These are phyloP conservation scores for Annulohypoxylon truncatum DNA, from an alignment of 2,329 filamentous ascomycete genomes.

Conservation along the genomic window DNA sequence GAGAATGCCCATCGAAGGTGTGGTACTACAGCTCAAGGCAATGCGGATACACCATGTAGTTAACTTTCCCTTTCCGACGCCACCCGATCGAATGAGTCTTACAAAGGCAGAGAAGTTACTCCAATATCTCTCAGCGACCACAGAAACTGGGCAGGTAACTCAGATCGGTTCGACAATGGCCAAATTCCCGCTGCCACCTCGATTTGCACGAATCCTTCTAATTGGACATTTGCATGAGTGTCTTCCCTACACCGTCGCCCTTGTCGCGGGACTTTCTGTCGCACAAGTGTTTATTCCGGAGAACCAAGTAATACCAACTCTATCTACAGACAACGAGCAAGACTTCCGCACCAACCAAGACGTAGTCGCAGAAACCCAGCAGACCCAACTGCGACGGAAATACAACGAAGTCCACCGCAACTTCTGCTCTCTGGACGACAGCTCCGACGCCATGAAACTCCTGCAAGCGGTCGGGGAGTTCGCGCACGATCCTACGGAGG, in stretches of 20 bases:
- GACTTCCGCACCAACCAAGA: slow-evolving; percentile 71
- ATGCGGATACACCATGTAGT: slow-evolving; percentile 92
- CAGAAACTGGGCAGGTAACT: slow-evolving; percentile 78
- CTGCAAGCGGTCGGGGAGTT: slow-evolving; percentile 91
- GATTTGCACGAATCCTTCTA: slow-evolving; percentile 91
- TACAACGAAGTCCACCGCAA: slow-evolving; percentile 80
- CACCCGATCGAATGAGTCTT: slow-evolving; percentile 80
- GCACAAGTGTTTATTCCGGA: slow-evolving; percentile 89
- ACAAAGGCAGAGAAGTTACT: slow-evolving; percentile 87
- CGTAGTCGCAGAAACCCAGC: slow-evolving; percentile 75
- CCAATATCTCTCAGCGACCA: slow-evolving; percentile 85
- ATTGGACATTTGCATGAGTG: slow-evolving; percentile 86
- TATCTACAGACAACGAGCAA: slow-evolving; percentile 57
- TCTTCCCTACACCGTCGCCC: slow-evolving; percentile 84
- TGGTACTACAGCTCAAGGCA: slow-evolving; percentile 92
- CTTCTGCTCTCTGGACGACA: slow-evolving; percentile 84
- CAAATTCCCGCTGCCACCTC: slow-evolving; percentile 87
- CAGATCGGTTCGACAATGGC: slow-evolving; percentile 84
- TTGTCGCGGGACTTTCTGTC: slow-evolving; percentile 89
- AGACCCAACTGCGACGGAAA: slow-evolving; percentile 69
- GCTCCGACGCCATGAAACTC: slow-evolving; percentile 89
- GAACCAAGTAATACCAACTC: slow-evolving; percentile 75
- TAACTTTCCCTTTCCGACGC: slow-evolving; percentile 96
- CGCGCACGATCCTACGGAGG: slow-evolving; percentile 75
- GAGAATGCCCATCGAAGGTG: slow-evolving; percentile 89